Evolutionary conservation across 2,329 filamentous ascomycete genomes (phyloP).

Genomic region (Colletotrichum plurivorum): DNA sequence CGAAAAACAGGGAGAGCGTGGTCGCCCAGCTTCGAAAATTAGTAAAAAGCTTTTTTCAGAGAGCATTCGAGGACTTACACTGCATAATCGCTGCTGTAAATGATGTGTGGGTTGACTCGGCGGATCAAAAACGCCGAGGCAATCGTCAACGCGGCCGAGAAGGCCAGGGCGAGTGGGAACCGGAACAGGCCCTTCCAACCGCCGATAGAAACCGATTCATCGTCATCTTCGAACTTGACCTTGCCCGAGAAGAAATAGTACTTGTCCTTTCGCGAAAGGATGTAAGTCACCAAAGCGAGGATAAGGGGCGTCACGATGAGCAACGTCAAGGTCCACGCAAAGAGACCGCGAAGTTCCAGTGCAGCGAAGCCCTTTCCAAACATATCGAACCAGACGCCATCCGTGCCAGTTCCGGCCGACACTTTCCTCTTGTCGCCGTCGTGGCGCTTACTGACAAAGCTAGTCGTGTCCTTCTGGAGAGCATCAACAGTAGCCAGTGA

Average conservation of each 20-base stretch:
- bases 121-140: constrained; percentile 81
- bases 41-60: not conserved
- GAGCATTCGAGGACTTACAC: constrained; percentile 63
- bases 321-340: constrained; percentile 88
- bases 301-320: constrained; percentile 84
- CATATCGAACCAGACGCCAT: constrained; percentile 94
- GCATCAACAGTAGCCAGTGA: constrained; percentile 81
- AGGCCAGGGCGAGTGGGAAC: constrained; percentile 81
- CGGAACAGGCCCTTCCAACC: constrained; percentile 89
- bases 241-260: constrained; percentile 87
- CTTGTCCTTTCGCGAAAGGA: constrained; percentile 81
- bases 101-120: constrained; percentile 89
- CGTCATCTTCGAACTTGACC: constrained; percentile 65
- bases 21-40: constrained; percentile 76
- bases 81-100: constrained; percentile 90
- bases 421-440: constrained; percentile 73
- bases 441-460: constrained; percentile 73
- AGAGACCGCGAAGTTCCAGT: constrained; percentile 85
- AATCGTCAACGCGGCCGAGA: constrained; percentile 78
- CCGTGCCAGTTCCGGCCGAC: constrained; percentile 74
- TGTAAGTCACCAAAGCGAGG: constrained; percentile 77
- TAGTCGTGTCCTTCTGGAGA: constrained; percentile 77
- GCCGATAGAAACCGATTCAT: constrained; percentile 74
- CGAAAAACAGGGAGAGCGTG: constrained; percentile 86
- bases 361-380: constrained; percentile 86